phyloP scores from a whole-genome alignment of 2,329 filamentous ascomycete species.

The Verticillium klebahnii region DNA sequence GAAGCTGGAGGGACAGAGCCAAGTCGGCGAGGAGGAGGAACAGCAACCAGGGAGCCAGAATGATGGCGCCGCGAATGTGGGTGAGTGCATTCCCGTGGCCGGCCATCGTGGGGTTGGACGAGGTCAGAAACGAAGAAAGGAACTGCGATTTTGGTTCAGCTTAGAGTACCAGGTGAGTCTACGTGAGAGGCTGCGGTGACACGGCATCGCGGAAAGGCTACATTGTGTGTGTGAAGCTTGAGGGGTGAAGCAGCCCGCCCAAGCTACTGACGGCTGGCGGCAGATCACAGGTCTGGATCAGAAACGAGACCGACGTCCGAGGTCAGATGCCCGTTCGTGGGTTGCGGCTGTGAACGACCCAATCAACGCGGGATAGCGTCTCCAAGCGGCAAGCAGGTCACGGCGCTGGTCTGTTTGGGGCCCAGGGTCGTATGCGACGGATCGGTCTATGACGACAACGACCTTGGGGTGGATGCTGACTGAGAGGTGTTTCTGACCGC shows the following conservation, averaged over 20 bases:
- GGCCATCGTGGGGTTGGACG: conserved; percentile 5
- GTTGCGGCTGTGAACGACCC: not conserved
- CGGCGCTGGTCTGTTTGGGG: not conserved
- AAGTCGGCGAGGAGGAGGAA: conserved; percentile 48
- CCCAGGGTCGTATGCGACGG: not conserved
- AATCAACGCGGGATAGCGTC: not conserved
- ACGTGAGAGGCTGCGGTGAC: not conserved
- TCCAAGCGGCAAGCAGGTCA: not conserved
- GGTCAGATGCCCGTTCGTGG: not conserved
- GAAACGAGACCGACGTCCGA: not conserved
- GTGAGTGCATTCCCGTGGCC: conserved; percentile 19
- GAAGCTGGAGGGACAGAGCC: conserved; percentile 43
- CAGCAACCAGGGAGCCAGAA: conserved; percentile 47
- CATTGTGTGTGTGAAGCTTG: not conserved
- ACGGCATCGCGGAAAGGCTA: not conserved
- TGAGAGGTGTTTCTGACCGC: not conserved
- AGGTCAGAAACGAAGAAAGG: not conserved
- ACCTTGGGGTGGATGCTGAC: not conserved
- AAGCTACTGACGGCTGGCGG: not conserved
- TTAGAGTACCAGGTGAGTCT: not conserved
- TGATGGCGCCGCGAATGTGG: conserved; percentile 35
- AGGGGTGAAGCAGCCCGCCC: not conserved
- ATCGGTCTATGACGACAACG: not conserved
- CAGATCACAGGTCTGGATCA: not conserved
- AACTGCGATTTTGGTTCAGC: not conserved